Conservation (phyloP, 1,284 basidiomycete species). For the Coniferiporia sulphurascens region DNA sequence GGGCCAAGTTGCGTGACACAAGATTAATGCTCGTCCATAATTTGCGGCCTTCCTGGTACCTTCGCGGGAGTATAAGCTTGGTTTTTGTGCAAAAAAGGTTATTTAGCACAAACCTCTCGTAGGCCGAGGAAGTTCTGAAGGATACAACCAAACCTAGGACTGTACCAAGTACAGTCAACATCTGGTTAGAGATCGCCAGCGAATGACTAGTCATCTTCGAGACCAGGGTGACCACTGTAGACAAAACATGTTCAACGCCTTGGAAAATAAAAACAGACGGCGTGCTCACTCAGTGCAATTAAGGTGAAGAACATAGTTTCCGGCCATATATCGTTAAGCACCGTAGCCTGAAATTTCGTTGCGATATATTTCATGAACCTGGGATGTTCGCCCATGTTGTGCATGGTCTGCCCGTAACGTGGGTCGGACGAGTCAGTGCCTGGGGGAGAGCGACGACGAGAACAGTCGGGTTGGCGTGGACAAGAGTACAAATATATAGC, state of each 20-base stretch:
- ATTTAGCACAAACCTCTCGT: slow-evolving; percentile 52
- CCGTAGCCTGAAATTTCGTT: slow-evolving; percentile 55
- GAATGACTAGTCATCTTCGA: slow-evolving; percentile 39
- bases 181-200: slow-evolving; percentile 39
- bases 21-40: slow-evolving; percentile 58
- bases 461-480: not conserved
- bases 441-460: not conserved
- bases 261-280: not conserved
- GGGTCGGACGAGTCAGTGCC: not conserved
- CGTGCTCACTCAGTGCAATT: slow-evolving; percentile 46
- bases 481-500: too few species aligned
- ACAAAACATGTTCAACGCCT: not conserved
- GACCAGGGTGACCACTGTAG: slow-evolving; percentile 49
- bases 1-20: slow-evolving; percentile 49
- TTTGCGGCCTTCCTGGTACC: slow-evolving; percentile 58
- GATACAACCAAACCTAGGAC: slow-evolving; percentile 38
- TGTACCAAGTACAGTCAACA: slow-evolving; percentile 39
- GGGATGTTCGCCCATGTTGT: slow-evolving; percentile 16
- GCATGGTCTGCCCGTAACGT: not conserved
- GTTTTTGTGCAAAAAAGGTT: not conserved
- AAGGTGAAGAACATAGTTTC: slow-evolving; percentile 51
- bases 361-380: slow-evolving; percentile 36
- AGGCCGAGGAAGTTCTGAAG: slow-evolving; percentile 46
- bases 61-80: slow-evolving; percentile 22
- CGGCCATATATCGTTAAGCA: slow-evolving; percentile 61